Evolutionary conservation across 371 early-diverging fungal genomes (phyloP).

Genomic region (Gilbertella persicaria): DNA sequence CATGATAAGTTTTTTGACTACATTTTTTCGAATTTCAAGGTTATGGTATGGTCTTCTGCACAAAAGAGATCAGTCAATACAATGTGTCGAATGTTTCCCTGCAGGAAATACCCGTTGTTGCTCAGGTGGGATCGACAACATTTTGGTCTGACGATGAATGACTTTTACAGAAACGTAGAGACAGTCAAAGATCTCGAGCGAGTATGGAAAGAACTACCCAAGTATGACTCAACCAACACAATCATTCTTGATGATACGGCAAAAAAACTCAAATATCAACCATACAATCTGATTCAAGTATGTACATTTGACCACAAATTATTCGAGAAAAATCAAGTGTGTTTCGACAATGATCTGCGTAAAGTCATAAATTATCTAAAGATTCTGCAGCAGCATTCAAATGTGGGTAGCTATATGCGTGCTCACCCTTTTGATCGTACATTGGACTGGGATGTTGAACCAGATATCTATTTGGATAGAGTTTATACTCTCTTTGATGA

Average conservation of each 20-base stretch:
- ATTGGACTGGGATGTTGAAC: no score
- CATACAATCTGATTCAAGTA: conserved; percentile 56
- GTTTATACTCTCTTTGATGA: no score
- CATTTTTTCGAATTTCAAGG: conserved; percentile 58
- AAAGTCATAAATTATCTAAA: conserved; percentile 51
- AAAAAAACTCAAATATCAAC: conserved; percentile 60
- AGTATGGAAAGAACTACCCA: conserved; percentile 42
- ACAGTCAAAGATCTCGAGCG: conserved; percentile 66
- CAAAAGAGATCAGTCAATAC: conserved; percentile 53
- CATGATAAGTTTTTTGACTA: conserved; percentile 58
- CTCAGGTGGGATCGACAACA: conserved; percentile 66
- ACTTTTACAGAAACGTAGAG: conserved; percentile 51
- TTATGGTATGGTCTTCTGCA: conserved; percentile 83
- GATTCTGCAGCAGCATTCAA: conserved; percentile 32
- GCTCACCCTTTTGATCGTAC: conserved; percentile 39
- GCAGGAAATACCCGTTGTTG: conserved; percentile 27
- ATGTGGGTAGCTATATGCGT: conserved; percentile 51
- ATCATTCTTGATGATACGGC: conserved; percentile 70
- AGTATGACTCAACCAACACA: conserved; percentile 65
- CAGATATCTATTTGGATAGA: no score
- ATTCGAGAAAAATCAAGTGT: no score
- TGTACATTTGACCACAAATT: conserved; percentile 19
- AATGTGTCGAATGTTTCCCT: conserved; percentile 63
- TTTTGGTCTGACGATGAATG: conserved; percentile 44
- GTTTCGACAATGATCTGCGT: conserved; percentile 57